Percentiles rank a stretch among this genome's conserved stretches.
Evolutionary conservation across 176 grass and related monocot genomes (phyloP).

Genomic region (Alopecurus myosuroides): DNA sequence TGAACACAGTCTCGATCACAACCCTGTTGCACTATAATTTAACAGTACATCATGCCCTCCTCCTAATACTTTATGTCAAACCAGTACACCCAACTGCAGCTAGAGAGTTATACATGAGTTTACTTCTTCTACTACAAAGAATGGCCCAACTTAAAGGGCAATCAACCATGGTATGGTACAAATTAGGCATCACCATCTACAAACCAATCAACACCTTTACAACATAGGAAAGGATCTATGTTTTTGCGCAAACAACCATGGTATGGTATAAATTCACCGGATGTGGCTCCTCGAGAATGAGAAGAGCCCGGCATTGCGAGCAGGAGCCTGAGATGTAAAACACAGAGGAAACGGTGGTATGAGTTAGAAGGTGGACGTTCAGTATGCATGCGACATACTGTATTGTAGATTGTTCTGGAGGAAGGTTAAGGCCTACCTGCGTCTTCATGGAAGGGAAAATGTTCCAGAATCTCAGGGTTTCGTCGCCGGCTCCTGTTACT

Average conservation of each 20-base stretch:
- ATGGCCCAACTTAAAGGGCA: slow-evolving; percentile 15
- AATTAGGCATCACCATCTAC: slow-evolving; percentile 41
- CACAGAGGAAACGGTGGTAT: background rate
- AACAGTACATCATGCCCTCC: background rate
- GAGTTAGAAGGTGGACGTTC: background rate
- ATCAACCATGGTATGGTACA: background rate
- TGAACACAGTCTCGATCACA: no score
- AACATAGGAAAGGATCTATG: background rate
- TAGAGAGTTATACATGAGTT: background rate
- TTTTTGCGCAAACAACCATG: background rate
- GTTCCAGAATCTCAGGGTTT: slow-evolving; percentile 97
- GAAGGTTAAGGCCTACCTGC: slow-evolving; percentile 29
- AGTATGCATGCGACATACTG: background rate
- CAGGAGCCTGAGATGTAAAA: slow-evolving; percentile 61
- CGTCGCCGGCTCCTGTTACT: slow-evolving; percentile 90
- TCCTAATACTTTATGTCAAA: background rate
- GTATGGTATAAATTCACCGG: slow-evolving; percentile 38
- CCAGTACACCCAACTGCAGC: slow-evolving; percentile 2
- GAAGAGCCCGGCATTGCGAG: slow-evolving; percentile 76
- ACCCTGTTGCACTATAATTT: background rate
- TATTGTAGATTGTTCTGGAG: background rate
- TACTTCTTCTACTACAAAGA: slow-evolving; percentile 20
- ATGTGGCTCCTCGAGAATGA: slow-evolving; percentile 83
- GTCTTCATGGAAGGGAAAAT: slow-evolving; percentile 87
- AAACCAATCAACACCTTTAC: slow-evolving; percentile 37